phyloP scores from a whole-genome alignment of 1,139 yeast species.

The Casaregolazyma suthepensis region DNA sequence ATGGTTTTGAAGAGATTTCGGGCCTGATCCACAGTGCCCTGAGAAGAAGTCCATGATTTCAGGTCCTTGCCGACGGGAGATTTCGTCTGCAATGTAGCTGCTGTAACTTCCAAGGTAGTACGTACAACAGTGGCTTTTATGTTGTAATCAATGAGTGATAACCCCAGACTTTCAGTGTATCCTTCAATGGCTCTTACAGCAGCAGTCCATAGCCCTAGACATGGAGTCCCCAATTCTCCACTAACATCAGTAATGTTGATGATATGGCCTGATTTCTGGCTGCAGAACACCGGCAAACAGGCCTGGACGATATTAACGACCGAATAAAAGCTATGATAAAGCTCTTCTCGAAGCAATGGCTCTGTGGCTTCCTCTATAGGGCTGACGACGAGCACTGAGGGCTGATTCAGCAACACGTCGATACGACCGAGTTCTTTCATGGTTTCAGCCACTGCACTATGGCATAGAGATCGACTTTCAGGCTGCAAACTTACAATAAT shows the following conservation, averaged over 20 bases:
- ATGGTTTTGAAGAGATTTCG: conserved; percentile 19
- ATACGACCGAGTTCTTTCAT: conserved; percentile 23
- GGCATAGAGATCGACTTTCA: conserved; percentile 26
- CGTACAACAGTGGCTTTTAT: conserved; percentile 31
- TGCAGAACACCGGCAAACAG: conserved; percentile 25
- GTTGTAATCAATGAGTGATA: conserved; percentile 27
- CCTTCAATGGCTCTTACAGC: conserved; percentile 34
- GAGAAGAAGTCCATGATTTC: not conserved
- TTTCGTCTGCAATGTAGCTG: conserved; percentile 23
- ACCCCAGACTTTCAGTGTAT: conserved; percentile 31
- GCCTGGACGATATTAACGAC: conserved; percentile 29
- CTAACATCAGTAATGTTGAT: conserved; percentile 29
- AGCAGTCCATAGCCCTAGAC: conserved; percentile 26
- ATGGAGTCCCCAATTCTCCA: conserved; percentile 31
- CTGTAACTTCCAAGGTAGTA: conserved; percentile 27
- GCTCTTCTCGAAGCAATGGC: conserved; percentile 28
- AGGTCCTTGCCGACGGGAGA: conserved; percentile 15
- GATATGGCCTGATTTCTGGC: conserved; percentile 28
- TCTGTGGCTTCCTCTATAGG: conserved; percentile 29
- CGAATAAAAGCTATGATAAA: conserved; percentile 27
- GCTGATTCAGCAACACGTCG: conserved; percentile 26
- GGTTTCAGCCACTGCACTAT: conserved; percentile 25
- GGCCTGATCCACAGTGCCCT: conserved; percentile 17
- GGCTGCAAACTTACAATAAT: conserved; percentile 19
- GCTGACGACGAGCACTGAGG: conserved; percentile 20